A percentile compares a stretch with the other conserved stretches of the same genome.
phyloP scores from a whole-genome alignment of 177 flowering plant genomes.

The Tripterygium wilfordii region DNA sequence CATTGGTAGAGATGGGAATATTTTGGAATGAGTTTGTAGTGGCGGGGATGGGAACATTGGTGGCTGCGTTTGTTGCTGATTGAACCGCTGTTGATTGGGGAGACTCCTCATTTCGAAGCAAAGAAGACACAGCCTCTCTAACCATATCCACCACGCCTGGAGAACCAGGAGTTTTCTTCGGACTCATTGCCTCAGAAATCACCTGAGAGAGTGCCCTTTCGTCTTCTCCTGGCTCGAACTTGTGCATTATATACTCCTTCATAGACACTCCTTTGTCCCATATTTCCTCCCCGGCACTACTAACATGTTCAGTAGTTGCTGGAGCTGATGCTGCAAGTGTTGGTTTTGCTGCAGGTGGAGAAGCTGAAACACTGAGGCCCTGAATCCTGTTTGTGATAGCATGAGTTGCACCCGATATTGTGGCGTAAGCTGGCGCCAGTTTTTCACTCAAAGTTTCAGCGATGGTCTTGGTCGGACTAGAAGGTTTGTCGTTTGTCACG shows the following conservation, averaged over 20 bases:
- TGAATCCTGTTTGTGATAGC: conserved; percentile 27
- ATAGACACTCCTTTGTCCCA: conserved; percentile 51
- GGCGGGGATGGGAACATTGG: conserved; percentile 21
- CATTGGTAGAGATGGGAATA: conserved; percentile 29
- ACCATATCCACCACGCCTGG: conserved; percentile 48
- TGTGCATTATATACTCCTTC: conserved; percentile 45
- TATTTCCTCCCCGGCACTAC: conserved; percentile 8
- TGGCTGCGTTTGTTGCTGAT: neutral
- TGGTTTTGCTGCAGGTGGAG: neutral
- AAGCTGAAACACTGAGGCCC: conserved; percentile 15
- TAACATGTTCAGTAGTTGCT: neutral
- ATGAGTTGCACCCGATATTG: conserved; percentile 27
- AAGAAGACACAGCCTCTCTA: conserved; percentile 49
- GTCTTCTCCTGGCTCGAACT: conserved; percentile 56
- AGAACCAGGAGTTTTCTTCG: conserved; percentile 30
- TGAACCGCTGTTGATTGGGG: conserved; percentile 2
- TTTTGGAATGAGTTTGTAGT: too few relatives aligned
- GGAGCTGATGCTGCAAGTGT: neutral
- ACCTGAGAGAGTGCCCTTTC: conserved; percentile 52
- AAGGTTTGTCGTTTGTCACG: too few relatives aligned
- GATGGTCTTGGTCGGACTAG: conserved; percentile 11
- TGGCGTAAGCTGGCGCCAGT: conserved; percentile 30
- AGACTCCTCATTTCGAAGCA: conserved; percentile 30
- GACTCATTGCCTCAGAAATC: conserved; percentile 57
- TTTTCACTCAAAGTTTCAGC: conserved; percentile 26